phyloP scores from a whole-genome alignment of 176 grass and related monocot species.

The Chrysopogon serrulatus region DNA sequence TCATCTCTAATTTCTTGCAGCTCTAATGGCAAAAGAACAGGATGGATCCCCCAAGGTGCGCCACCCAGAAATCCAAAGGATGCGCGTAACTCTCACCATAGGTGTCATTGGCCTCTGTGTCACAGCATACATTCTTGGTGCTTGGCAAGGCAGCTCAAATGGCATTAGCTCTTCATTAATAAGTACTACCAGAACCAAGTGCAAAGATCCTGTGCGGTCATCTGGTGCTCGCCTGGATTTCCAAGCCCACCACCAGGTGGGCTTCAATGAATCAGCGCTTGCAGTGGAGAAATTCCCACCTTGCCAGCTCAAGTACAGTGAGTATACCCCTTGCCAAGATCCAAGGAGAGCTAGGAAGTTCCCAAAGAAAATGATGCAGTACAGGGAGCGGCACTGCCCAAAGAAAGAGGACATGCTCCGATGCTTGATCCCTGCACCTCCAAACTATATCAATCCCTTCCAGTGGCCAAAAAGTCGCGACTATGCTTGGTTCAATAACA shows the following conservation, averaged over 20 bases:
- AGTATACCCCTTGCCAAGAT: slow-evolving; percentile 94
- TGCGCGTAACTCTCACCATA: slow-evolving; percentile 43
- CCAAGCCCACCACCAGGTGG: slow-evolving; percentile 66
- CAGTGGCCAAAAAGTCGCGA: slow-evolving; percentile 73
- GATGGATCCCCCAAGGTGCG: slow-evolving; percentile 40
- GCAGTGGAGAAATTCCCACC: slow-evolving; percentile 30
- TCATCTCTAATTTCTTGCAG: slow-evolving; percentile 20
- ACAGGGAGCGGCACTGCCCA: slow-evolving; percentile 81
- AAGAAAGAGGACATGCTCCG: slow-evolving; percentile 44
- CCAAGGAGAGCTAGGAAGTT: slow-evolving; percentile 77
- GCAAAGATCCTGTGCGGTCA: neutral
- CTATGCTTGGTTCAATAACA: slow-evolving; percentile 90
- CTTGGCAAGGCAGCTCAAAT: slow-evolving; percentile 59
- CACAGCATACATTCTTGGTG: slow-evolving; percentile 74
- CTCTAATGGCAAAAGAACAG: slow-evolving; percentile 42
- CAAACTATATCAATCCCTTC: slow-evolving; percentile 78
- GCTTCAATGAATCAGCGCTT: slow-evolving; percentile 41
- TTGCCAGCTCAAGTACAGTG: slow-evolving; percentile 68
- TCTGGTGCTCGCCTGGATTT: slow-evolving; percentile 47
- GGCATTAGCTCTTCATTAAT: slow-evolving; percentile 1
- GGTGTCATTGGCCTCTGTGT: slow-evolving; percentile 41
- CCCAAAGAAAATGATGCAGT: slow-evolving; percentile 61
- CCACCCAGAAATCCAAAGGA: slow-evolving; percentile 40
- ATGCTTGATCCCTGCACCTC: slow-evolving; percentile 75
- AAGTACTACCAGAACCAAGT: slow-evolving; percentile 27